phyloP scores from a whole-genome alignment of 306 rosid species.

The Purshia tridentata region DNA sequence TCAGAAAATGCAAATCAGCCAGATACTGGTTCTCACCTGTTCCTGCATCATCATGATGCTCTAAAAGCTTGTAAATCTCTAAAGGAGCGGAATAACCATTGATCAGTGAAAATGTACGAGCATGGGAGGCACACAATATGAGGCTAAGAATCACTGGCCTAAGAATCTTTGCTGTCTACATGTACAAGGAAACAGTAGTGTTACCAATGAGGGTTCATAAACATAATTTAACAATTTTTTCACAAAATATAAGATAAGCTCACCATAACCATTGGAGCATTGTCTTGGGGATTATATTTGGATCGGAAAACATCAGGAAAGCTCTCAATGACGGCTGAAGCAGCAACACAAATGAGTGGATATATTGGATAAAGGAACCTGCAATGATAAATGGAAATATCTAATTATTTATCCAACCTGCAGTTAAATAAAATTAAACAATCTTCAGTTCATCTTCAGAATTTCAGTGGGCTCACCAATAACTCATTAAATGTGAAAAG shows the following conservation, averaged over 20 bases:
- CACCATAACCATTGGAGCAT: conserved; percentile 52
- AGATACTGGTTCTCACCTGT: conserved; percentile 47
- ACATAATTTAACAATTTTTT: conserved; percentile 10
- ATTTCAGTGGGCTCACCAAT: neutral
- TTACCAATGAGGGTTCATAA: conserved; percentile 4
- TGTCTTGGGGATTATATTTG: conserved; percentile 50
- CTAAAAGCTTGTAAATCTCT: conserved; percentile 84
- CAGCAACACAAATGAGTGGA: conserved; percentile 94
- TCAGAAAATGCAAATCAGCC: neutral
- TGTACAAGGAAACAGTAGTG: conserved; percentile 13
- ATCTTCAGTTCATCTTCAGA: neutral
- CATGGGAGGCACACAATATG: conserved; percentile 79
- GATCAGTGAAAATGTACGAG: conserved; percentile 92
- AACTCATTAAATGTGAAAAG: neutral
- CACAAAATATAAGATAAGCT: conserved; percentile 22
- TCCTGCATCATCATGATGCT: conserved; percentile 70
- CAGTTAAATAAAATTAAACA: neutral
- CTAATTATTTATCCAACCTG: conserved; percentile 4
- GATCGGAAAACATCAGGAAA: conserved; percentile 82
- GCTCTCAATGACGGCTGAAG: conserved; percentile 95
- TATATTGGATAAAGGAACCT: conserved; percentile 98
- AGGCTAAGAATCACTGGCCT: conserved; percentile 81
- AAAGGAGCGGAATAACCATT: conserved; percentile 92
- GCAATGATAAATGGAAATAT: conserved; percentile 26
- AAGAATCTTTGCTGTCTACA: conserved; percentile 71